Conservation (phyloP, 2,329 filamentous ascomycete genomes). For the Venturia pyrina region DNA sequence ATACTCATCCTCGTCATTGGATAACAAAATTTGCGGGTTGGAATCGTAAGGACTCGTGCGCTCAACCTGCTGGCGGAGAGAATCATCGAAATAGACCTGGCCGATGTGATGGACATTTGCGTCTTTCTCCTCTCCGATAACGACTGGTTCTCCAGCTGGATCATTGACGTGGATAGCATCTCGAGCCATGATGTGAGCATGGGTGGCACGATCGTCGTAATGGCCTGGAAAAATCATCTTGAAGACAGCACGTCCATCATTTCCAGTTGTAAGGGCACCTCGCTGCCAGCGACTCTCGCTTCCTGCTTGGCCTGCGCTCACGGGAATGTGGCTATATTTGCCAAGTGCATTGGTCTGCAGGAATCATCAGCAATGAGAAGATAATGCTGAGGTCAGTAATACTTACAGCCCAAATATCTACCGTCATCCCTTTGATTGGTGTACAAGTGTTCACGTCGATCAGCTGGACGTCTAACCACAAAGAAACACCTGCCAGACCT, state of each 20-base stretch:
- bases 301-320: constrained; percentile 23
- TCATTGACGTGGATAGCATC: constrained; percentile 10
- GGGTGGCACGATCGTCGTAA: constrained; percentile 27
- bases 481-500: constrained; percentile 36
- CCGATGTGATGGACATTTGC: constrained; percentile 49
- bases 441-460: constrained; percentile 45
- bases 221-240: constrained; percentile 36
- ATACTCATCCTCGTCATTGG: constrained; percentile 39
- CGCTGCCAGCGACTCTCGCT: constrained; percentile 27
- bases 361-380: neutral
- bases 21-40: constrained; percentile 35
- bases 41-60: constrained; percentile 33
- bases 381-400: neutral
- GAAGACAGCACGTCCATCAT: constrained; percentile 33
- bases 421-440: constrained; percentile 36
- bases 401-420: constrained; percentile 41
- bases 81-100: constrained; percentile 55
- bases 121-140: neutral
- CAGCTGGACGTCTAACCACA: constrained; percentile 44
- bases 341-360: constrained; percentile 27
- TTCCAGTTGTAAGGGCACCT: constrained; percentile 33
- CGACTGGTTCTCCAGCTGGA: neutral
- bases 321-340: constrained; percentile 36
- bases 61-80: constrained; percentile 44
- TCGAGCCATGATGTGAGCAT: constrained; percentile 11